Conservation (phyloP, 306 rosid species). For the Heteromeles arbutifolia region DNA sequence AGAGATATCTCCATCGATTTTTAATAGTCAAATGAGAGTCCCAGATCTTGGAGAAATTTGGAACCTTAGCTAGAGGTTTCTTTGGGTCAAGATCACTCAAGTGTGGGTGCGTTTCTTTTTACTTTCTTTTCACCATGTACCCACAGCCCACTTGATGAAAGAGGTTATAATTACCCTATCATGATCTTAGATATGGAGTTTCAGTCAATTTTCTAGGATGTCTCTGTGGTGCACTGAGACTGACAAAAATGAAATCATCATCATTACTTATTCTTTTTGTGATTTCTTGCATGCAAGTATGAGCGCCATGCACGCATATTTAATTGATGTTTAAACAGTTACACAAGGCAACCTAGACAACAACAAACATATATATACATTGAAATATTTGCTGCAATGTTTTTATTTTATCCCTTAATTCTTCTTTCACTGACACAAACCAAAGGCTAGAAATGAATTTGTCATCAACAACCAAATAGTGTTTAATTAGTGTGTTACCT, state of each 20-base stretch:
- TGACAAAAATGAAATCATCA: conserved; percentile 43
- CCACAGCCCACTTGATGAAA: conserved; percentile 21
- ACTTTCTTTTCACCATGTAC: conserved; percentile 41
- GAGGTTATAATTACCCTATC: conserved; percentile 59
- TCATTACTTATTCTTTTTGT: conserved; percentile 38
- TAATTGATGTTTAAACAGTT: neutral
- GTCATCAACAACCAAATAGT: too few species aligned
- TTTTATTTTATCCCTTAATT: neutral
- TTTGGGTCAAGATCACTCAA: neutral
- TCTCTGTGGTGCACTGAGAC: conserved; percentile 30
- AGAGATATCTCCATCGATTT: conserved; percentile 48
- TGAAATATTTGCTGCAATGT: neutral
- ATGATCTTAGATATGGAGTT: conserved; percentile 20
- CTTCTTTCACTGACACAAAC: neutral
- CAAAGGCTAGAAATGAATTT: too few species aligned
- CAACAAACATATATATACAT: neutral
- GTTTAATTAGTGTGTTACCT: conserved; percentile 33
- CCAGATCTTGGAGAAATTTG: too few species aligned
- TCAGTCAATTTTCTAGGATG: conserved; percentile 13
- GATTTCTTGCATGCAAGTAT: conserved; percentile 34
- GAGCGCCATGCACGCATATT: conserved; percentile 17
- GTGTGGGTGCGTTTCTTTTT: conserved; percentile 35
- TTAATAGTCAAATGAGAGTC: conserved; percentile 9
- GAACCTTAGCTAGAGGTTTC: neutral
- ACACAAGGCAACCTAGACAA: neutral